phyloP scores from a whole-genome alignment of 2,329 filamentous ascomycete genomes.

The Anthostomella pinea region DNA sequence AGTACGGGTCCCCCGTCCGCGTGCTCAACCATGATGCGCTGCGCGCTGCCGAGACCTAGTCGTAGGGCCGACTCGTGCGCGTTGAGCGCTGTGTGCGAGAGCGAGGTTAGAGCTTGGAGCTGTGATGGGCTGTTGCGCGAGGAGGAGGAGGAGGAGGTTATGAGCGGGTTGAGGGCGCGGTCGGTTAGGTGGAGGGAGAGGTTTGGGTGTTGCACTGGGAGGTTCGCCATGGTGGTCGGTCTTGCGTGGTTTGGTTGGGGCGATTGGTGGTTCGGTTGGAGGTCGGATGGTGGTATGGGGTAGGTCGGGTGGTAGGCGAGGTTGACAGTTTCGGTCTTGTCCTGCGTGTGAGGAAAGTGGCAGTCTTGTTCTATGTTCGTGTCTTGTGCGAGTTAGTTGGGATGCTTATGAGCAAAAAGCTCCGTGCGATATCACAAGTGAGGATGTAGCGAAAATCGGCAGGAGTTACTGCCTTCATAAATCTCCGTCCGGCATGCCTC shows the following conservation, averaged over 20 bases:
- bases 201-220: conserved; percentile 48
- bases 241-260: not conserved
- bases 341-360: too few species aligned
- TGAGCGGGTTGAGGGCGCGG: conserved; percentile 53
- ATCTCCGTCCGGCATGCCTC: too few species aligned
- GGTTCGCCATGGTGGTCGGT: conserved; percentile 34
- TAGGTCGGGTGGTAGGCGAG: too few species aligned
- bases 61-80: conserved; percentile 52
- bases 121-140: conserved; percentile 40
- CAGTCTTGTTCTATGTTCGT: too few species aligned
- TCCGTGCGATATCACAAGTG: too few species aligned
- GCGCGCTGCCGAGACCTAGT: conserved; percentile 50
- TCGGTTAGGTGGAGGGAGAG: conserved; percentile 58
- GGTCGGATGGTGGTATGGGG: too few species aligned
- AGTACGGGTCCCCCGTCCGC: conserved; percentile 33
- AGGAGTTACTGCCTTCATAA: too few species aligned
- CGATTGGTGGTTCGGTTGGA: not conserved
- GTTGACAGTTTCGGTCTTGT: too few species aligned
- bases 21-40: conserved; percentile 59
- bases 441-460: too few species aligned
- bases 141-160: conserved; percentile 41
- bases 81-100: conserved; percentile 51
- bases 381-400: too few species aligned
- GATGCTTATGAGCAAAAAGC: too few species aligned
- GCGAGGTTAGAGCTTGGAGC: conserved; percentile 48